Conservation (phyloP, 2,329 filamentous ascomycete genomes). For the Colletotrichum noveboracense region DNA sequence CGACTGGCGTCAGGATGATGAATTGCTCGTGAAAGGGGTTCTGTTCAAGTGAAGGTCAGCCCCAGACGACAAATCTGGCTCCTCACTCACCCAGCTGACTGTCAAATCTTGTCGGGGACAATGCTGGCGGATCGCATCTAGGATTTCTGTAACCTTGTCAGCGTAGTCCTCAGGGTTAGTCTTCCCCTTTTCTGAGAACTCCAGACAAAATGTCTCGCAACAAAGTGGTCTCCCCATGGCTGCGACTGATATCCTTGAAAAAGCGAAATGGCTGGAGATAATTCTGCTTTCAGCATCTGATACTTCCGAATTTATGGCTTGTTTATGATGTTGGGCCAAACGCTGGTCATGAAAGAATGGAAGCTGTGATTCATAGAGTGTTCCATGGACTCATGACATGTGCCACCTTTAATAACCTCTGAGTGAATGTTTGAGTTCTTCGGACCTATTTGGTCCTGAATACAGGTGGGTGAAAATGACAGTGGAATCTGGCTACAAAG, state of each 20-base stretch:
- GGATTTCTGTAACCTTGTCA: neutral
- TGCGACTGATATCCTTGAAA: neutral
- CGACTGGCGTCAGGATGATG: neutral
- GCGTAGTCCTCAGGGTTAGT: neutral
- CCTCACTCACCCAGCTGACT: neutral
- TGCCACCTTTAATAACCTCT: neutral
- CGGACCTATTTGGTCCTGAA: neutral
- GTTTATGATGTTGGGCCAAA: neutral
- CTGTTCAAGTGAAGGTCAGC: neutral
- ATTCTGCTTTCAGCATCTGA: accelerated
- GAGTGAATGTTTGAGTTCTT: neutral
- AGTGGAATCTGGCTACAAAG: neutral
- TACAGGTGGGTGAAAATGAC: neutral
- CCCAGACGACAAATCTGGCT: neutral
- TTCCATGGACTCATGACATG: neutral
- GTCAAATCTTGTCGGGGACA: neutral
- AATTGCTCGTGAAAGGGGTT: neutral
- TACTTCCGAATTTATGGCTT: neutral
- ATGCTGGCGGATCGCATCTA: neutral
- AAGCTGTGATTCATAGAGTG: neutral
- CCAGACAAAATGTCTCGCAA: neutral
- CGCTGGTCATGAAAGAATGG: accelerated
- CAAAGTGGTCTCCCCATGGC: neutral
- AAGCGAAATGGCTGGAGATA: accelerated
- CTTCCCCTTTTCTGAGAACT: neutral